Conservation (phyloP, 2,329 filamentous ascomycete species). For the Daldinia eschscholtzii region DNA sequence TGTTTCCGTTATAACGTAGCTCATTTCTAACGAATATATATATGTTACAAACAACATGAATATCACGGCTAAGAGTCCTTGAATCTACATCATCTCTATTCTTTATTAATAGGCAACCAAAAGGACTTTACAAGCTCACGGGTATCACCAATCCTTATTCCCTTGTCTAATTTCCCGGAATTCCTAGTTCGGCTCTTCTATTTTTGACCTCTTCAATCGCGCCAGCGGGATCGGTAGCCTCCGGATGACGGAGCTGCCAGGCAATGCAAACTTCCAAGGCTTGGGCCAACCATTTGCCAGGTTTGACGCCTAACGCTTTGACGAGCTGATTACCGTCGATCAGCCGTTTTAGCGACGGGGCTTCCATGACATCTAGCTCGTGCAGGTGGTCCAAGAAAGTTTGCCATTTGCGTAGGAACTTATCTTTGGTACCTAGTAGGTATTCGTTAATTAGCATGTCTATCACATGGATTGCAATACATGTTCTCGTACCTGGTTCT, state of each 20-base stretch:
- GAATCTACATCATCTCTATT: neutral
- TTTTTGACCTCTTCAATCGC: conserved; percentile 71
- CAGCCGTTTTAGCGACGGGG: conserved; percentile 69
- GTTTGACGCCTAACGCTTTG: conserved; percentile 74
- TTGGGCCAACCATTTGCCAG: conserved; percentile 85
- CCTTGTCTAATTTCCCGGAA: conserved; percentile 45
- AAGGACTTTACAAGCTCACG: conserved; percentile 12
- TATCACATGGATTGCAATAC: neutral
- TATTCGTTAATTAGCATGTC: conserved; percentile 34
- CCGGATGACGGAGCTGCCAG: conserved; percentile 89
- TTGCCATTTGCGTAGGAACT: conserved; percentile 65
- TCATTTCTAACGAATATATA: too few relatives aligned
- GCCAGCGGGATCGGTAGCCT: conserved; percentile 67
- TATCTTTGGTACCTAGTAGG: conserved; percentile 44
- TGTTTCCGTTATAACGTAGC: too few relatives aligned
- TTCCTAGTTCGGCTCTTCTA: conserved; percentile 66
- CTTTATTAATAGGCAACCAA: neutral
- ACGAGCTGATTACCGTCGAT: conserved; percentile 82
- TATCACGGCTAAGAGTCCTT: neutral
- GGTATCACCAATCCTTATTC: conserved; percentile 36
- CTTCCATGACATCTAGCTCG: conserved; percentile 68
- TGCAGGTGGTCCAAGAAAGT: conserved; percentile 67
- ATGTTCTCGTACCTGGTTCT: conserved; percentile 56
- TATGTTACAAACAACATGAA: neutral
- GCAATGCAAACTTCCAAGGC: conserved; percentile 84